Evolutionary conservation across 1,284 basidiomycete genomes (phyloP).

Genomic region (Cutaneotrichosporon spelunceum): DNA sequence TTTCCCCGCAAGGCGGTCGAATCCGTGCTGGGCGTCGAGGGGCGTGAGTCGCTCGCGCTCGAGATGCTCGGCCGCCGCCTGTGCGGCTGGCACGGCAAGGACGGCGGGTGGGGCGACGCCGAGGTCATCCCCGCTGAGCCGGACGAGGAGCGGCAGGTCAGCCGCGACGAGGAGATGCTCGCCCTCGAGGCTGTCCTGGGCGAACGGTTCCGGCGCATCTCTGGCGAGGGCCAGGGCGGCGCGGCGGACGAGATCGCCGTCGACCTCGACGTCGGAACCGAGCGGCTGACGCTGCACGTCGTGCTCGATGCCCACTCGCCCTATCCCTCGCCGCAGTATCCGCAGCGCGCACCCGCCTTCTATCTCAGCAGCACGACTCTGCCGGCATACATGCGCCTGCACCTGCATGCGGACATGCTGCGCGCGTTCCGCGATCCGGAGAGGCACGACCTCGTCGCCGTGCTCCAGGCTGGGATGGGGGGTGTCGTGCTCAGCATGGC

Average conservation of each 20-base stretch:
- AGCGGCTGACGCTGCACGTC: constrained; percentile 64
- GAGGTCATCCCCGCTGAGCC: constrained; percentile 54
- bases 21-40: constrained; percentile 52
- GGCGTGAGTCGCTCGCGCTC: constrained; percentile 45
- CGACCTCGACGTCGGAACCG: constrained; percentile 55
- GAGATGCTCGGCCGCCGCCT: constrained; percentile 50
- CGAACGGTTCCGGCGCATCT: constrained; percentile 43
- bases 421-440: constrained; percentile 55
- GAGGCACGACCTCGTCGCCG: constrained; percentile 55
- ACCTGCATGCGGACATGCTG: constrained; percentile 69
- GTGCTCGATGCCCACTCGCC: constrained; percentile 58
- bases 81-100: constrained; percentile 50
- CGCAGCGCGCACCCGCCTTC: constrained; percentile 63
- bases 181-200: constrained; percentile 59
- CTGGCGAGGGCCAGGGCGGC: constrained; percentile 36
- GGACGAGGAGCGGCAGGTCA: constrained; percentile 54
- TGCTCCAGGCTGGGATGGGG: constrained; percentile 64
- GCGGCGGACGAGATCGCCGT: constrained; percentile 56
- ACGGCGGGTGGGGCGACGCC: constrained; percentile 51
- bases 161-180: constrained; percentile 70
- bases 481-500: constrained; percentile 73
- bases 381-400: constrained; percentile 78
- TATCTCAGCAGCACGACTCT: constrained; percentile 69
- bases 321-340: constrained; percentile 57
- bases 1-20: constrained; percentile 73